These are phyloP conservation scores for Trypanosoma cruzi DNA, from an alignment of 208 protist species.

Conservation along the genomic window DNA sequence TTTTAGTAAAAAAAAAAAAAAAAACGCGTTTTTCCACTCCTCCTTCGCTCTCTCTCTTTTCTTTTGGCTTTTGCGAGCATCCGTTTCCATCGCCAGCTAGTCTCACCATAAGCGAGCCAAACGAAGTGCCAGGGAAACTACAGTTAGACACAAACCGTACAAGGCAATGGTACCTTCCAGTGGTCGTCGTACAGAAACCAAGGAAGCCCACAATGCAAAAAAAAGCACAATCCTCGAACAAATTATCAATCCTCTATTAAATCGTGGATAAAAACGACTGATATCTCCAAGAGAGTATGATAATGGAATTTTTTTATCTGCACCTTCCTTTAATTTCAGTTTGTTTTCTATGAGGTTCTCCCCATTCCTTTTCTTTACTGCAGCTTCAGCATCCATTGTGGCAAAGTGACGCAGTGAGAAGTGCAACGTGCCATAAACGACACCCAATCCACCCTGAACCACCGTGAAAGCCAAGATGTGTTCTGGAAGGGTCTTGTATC, in stretches of 20 bases:
- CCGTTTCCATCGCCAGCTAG: neutral
- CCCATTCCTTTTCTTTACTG: neutral
- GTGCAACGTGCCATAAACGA: conserved; percentile 44
- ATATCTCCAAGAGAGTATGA: conserved; percentile 51
- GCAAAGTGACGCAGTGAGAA: conserved; percentile 32
- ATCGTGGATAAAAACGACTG: conserved; percentile 27
- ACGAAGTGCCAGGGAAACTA: conserved; percentile 27
- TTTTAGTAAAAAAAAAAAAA: too few species aligned
- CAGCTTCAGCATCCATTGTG: conserved; percentile 4
- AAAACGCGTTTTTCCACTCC: too few species aligned
- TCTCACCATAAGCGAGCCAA: conserved; percentile 24
- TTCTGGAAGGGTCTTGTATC: conserved; percentile 37
- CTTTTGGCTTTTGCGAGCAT: neutral
- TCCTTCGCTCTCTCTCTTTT: neutral
- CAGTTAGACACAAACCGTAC: conserved; percentile 42
- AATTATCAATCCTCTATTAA: conserved; percentile 6
- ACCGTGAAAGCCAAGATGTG: conserved; percentile 38
- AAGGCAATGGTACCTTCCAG: conserved; percentile 51
- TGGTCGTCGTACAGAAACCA: conserved; percentile 58
- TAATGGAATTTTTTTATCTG: neutral
- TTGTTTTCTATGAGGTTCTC: neutral
- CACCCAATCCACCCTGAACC: conserved; percentile 38
- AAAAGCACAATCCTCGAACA: conserved; percentile 22
- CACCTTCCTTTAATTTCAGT: neutral
- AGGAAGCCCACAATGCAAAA: conserved; percentile 37